Evolutionary conservation across 768 basidiomycete genomes (phyloP).

Genomic region (Tylopilus rubrobrunneus): DNA sequence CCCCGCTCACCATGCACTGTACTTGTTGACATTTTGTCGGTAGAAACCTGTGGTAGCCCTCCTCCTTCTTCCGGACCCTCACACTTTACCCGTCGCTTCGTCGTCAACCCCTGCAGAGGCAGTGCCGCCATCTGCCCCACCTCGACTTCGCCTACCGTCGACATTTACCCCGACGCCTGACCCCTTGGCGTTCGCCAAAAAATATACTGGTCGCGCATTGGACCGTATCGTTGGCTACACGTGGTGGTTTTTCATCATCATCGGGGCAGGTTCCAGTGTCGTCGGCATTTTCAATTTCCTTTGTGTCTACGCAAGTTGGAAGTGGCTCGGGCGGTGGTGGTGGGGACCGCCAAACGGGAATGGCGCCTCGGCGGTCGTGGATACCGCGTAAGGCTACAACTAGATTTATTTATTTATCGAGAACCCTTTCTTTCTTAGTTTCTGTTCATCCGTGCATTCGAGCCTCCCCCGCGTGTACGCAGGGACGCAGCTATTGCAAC

Average conservation of each 20-base stretch:
- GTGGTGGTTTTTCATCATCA: constrained; percentile 72
- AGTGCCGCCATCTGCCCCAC: constrained; percentile 23
- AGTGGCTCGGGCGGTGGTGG: constrained; percentile 46
- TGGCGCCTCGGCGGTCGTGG: neutral
- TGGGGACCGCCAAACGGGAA: constrained; percentile 11
- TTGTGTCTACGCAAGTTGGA: constrained; percentile 63
- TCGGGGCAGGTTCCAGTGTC: constrained; percentile 74
- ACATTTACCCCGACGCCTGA: constrained; percentile 53
- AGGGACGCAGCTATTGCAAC: neutral
- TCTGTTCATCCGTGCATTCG: neutral
- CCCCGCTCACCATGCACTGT: neutral
- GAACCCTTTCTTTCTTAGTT: neutral
- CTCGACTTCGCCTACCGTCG: constrained; percentile 48
- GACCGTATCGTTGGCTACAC: constrained; percentile 74
- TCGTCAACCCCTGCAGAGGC: constrained; percentile 22
- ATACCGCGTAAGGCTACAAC: constrained; percentile 21
- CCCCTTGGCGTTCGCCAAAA: constrained; percentile 50
- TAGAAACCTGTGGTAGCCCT: constrained; percentile 87
- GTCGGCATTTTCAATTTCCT: constrained; percentile 71
- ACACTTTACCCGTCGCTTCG: constrained; percentile 19
- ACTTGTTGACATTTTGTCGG: neutral
- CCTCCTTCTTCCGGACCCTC: constrained; percentile 53
- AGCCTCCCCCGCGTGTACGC: neutral
- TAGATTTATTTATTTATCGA: neutral
- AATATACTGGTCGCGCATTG: constrained; percentile 57